Base-by-base conservation (phyloP, 805 yeast species). In the Zygosaccharomyces lentus region DNA sequence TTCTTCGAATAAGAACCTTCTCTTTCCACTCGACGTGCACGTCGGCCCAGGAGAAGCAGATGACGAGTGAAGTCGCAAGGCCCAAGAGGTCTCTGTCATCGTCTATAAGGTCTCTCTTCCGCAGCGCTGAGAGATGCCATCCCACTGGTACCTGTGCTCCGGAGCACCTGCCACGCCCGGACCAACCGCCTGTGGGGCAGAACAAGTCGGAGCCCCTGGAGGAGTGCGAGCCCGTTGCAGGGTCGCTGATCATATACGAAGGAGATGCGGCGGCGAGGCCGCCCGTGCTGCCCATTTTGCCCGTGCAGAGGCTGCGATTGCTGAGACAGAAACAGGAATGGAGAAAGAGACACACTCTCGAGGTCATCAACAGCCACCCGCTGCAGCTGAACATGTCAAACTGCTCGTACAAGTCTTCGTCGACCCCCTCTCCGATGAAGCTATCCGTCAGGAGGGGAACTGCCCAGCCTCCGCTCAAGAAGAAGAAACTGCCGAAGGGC, bases 231-330 rank as follows among this genome's bases (percentile, higher is more conserved):
- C 40, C 30, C 16, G 6, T 12, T 37, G 31, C 31, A 26, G 48
- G 41, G 13, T 37, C 47, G 7, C 34, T 54, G 35, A 44, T 55
- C 15, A 35, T 55, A 12, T 54, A 48, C 29, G 58, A 55, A 30
- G 40, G 53, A 1, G 48, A 45, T 21, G 23, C 39, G 9, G 50
- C 43, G 8, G 45, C 31, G n/a, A 53, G 66, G 42, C 68, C 67
- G 6, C 66, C 64, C 2, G 51, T 63, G 19, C 41, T 64, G 31
- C 65, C 67, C 2, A 54, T 64, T 13, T 42, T 61, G 29, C 68
- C 68, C 2, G 35, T 61, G 7, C 66, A 64, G 41, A 46, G 68
- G 30, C 50, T 64, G 40, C 48, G 54, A 37, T 40, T 64, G 31
- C 34, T 64, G 35, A 53, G 64, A 37, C 51, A 54, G 34, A 62